Conservation (phyloP, 495 filamentous ascomycete genomes). For the Evansstolkia leycettana region DNA sequence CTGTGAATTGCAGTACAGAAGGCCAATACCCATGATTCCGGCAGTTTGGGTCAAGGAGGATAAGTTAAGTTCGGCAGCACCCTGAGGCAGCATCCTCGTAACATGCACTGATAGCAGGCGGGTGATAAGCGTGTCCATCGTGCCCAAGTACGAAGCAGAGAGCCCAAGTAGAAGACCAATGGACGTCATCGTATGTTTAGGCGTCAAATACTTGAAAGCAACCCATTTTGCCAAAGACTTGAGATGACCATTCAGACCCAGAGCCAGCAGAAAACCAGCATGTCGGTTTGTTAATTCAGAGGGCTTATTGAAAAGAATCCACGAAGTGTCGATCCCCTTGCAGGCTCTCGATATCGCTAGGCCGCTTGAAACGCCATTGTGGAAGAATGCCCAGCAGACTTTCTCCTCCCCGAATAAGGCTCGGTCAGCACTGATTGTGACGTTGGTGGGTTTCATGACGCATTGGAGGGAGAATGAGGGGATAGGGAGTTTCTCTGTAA, state of each 20-base stretch:
- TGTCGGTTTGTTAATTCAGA: slow-evolving; percentile 84
- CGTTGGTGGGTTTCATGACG: slow-evolving; percentile 80
- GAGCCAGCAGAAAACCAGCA: slow-evolving; percentile 79
- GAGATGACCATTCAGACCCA: slow-evolving; percentile 93
- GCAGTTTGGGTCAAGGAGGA: slow-evolving; percentile 91
- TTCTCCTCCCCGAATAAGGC: slow-evolving; percentile 82
- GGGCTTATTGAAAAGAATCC: slow-evolving; percentile 97
- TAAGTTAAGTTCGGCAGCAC: slow-evolving; percentile 86
- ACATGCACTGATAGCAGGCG: slow-evolving; percentile 96
- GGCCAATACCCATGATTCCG: slow-evolving; percentile 92
- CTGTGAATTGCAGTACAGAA: slow-evolving; percentile 90
- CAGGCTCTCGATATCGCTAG: slow-evolving; percentile 82
- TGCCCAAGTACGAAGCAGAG: slow-evolving; percentile 86
- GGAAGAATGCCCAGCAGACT: slow-evolving; percentile 95
- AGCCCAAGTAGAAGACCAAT: slow-evolving; percentile 88
- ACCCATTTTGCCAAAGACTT: slow-evolving; percentile 94
- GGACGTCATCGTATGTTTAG: slow-evolving; percentile 97
- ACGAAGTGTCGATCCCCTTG: slow-evolving; percentile 91
- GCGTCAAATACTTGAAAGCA: slow-evolving; percentile 94
- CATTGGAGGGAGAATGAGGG: slow-evolving; percentile 79
- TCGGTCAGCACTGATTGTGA: slow-evolving; percentile 79
- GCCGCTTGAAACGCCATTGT: slow-evolving; percentile 83
- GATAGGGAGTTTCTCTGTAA: slow-evolving; percentile 83
- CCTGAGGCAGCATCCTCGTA: slow-evolving; percentile 80
- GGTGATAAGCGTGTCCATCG: slow-evolving; percentile 91